A percentile compares a stretch with the other conserved stretches of the same genome.
These are phyloP conservation scores for Saccharomyces eubayanus DNA, from an alignment of 805 yeast genomes.

Conservation along the genomic window DNA sequence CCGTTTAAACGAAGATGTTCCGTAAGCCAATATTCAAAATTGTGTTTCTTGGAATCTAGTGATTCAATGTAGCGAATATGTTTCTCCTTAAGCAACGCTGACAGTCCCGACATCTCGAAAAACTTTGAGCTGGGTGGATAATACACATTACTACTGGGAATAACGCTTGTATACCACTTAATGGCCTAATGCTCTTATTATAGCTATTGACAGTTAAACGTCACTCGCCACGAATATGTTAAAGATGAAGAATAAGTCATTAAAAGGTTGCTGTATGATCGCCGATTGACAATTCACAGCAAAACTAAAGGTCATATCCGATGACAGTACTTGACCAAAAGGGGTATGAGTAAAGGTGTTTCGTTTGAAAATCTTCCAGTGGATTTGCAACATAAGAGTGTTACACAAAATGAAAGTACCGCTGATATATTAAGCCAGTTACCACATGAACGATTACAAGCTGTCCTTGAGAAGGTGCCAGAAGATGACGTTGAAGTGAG, in stretches of 20 bases:
- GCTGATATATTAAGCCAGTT: constrained; percentile 21
- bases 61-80: constrained; percentile 52
- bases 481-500: constrained; percentile 61
- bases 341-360: constrained; percentile 2
- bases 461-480: constrained; percentile 37
- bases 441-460: constrained; percentile 17
- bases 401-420: constrained; percentile 19
- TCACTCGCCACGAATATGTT: neutral
- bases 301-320: neutral
- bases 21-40: constrained; percentile 75
- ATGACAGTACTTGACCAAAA: neutral
- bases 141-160: neutral
- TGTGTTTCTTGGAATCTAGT: constrained; percentile 46
- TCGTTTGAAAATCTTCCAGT: constrained; percentile 17
- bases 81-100: constrained; percentile 32
- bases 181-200: neutral
- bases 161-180: neutral
- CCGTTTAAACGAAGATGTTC: constrained; percentile 90
- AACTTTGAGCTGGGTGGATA: neutral
- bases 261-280: neutral
- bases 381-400: constrained; percentile 13
- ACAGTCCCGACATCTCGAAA: neutral
- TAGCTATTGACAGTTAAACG: neutral
- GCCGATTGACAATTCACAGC: neutral
- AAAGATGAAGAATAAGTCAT: neutral